A percentile compares a stretch with the other conserved stretches of the same genome.
Conservation (phyloP, 805 yeast species). For the Jamesozyma piceae region DNA sequence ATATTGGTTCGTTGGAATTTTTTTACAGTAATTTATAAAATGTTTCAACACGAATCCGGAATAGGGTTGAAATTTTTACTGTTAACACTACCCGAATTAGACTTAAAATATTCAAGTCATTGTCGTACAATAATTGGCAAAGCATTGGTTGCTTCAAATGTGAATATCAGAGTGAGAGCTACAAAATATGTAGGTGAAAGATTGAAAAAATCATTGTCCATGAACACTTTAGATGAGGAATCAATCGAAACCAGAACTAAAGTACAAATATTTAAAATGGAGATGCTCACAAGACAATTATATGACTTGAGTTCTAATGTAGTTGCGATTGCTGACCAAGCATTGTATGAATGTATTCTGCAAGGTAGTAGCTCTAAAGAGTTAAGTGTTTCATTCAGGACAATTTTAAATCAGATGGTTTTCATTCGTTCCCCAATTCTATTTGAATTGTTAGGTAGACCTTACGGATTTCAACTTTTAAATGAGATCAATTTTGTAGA, state of each 20-base stretch:
- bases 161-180: conserved; percentile 45
- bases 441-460: conserved; percentile 52
- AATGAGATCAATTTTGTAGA: conserved; percentile 51
- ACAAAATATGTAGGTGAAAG: conserved; percentile 40
- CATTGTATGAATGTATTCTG: conserved; percentile 43
- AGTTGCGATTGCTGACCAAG: conserved; percentile 45
- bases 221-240: background rate
- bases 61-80: conserved; percentile 47
- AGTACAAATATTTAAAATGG: conserved; percentile 24
- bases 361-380: conserved; percentile 30
- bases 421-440: conserved; percentile 48
- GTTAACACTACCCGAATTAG: conserved; percentile 51
- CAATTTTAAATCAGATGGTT: conserved; percentile 36
- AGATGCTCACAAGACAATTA: conserved; percentile 52
- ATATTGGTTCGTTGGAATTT: conserved; percentile 77
- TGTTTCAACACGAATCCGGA: conserved; percentile 44
- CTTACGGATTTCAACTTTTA: conserved; percentile 62
- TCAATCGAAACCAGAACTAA: conserved; percentile 1
- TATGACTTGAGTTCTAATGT: conserved; percentile 57
- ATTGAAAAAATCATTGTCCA: conserved; percentile 11
- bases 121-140: conserved; percentile 57
- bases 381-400: conserved; percentile 19
- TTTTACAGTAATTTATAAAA: conserved; percentile 68
- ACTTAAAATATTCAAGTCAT: conserved; percentile 53
- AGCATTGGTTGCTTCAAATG: conserved; percentile 48